Percentiles rank a stretch among this genome's conserved stretches.
These are phyloP conservation scores for Zasmidium angulare DNA, from an alignment of 2,329 filamentous ascomycete species.

Conservation along the genomic window DNA sequence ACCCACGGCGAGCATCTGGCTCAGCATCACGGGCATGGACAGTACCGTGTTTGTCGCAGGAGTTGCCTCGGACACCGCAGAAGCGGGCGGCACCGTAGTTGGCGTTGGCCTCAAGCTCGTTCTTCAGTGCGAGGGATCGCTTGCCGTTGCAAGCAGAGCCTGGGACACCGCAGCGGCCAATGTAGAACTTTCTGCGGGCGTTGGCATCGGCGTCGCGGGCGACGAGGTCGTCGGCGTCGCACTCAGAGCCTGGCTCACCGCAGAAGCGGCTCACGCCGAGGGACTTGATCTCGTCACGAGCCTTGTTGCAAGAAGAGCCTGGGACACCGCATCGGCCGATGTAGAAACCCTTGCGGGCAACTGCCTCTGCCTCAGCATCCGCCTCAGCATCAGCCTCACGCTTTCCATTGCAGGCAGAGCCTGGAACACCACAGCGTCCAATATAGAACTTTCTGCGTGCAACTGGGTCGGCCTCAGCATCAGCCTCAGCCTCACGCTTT, in stretches of 20 bases:
- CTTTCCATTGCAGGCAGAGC: constrained; percentile 47
- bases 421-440: constrained; percentile 40
- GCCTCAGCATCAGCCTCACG: constrained; percentile 31
- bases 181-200: not conserved
- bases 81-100: constrained; percentile 1
- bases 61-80: constrained; percentile 26
- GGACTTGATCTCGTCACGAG: constrained; percentile 9
- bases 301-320: constrained; percentile 42
- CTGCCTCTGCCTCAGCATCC: constrained; percentile 36
- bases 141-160: constrained; percentile 23
- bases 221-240: not conserved
- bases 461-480: constrained; percentile 20
- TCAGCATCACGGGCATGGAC: constrained; percentile 28
- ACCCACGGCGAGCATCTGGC: not conserved
- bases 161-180: constrained; percentile 4
- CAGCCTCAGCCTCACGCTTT: constrained; percentile 17
- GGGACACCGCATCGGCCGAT: constrained; percentile 39
- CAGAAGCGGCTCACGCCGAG: not conserved
- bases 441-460: constrained; percentile 19
- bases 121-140: not conserved
- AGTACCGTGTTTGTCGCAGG: constrained; percentile 41
- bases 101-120: constrained; percentile 8
- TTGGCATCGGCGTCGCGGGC: not conserved
- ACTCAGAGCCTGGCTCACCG: not conserved
- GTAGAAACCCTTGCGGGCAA: constrained; percentile 6